phyloP scores from a whole-genome alignment of 2,329 filamentous ascomycete species.

The Neophaeococcomyces aloes region DNA sequence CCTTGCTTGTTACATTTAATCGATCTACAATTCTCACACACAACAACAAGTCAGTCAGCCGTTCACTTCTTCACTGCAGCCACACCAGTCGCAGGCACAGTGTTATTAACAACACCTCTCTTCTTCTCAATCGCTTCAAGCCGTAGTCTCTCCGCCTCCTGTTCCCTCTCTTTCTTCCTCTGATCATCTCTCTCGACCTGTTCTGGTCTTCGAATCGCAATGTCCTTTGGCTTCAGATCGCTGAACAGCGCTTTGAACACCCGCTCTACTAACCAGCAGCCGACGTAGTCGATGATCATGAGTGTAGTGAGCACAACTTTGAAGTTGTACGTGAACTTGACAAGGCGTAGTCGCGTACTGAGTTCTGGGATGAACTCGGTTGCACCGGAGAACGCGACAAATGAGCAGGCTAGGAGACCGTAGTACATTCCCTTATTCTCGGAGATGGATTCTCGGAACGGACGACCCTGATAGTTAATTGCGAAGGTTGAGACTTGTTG shows the following conservation, averaged over 20 bases:
- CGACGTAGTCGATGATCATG: constrained; percentile 80
- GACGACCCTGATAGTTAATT: constrained; percentile 97
- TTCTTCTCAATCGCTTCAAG: constrained; percentile 22
- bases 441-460: constrained; percentile 89
- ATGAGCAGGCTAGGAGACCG: constrained; percentile 81
- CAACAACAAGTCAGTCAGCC: no score
- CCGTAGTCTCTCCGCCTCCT: constrained; percentile 22
- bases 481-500: constrained; percentile 98
- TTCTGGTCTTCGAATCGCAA: constrained; percentile 74
- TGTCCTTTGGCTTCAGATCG: constrained; percentile 88
- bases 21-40: no score
- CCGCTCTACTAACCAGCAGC: constrained; percentile 81
- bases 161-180: constrained; percentile 52
- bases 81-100: not conserved
- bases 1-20: no score
- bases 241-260: constrained; percentile 75
- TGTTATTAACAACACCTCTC: constrained; percentile 18
- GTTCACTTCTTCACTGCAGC: no score
- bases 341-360: constrained; percentile 84
- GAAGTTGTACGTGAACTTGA: constrained; percentile 82
- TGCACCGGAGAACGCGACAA: constrained; percentile 84
- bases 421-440: constrained; percentile 99
- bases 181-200: constrained; percentile 67
- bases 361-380: constrained; percentile 93
- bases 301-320: constrained; percentile 70